Conservation (phyloP, 179 eudicot genomes). For the Heliamphora pulchella region DNA sequence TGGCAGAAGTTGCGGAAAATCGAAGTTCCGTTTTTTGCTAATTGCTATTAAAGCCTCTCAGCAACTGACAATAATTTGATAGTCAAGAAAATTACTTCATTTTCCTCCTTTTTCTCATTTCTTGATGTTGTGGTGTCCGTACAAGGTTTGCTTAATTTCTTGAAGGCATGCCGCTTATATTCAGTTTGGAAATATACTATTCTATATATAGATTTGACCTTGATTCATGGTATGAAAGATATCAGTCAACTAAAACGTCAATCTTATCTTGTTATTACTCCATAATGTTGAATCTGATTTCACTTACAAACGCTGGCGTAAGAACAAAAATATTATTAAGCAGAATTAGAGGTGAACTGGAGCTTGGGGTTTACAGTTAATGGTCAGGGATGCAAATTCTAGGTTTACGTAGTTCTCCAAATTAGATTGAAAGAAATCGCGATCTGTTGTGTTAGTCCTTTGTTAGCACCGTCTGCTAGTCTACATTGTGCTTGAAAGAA, state of each 20-base stretch:
- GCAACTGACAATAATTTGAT: background rate
- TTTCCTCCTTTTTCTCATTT: background rate
- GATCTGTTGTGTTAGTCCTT: background rate
- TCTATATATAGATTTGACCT: background rate
- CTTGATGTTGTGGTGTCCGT: background rate
- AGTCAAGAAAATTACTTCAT: background rate
- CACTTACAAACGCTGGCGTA: too few relatives aligned
- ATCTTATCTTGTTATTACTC: background rate
- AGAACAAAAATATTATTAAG: background rate
- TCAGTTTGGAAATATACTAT: background rate
- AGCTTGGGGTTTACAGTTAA: background rate
- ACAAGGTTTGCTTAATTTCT: background rate
- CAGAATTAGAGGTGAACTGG: background rate
- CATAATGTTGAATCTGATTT: too few relatives aligned
- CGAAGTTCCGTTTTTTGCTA: background rate
- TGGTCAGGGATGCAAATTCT: background rate
- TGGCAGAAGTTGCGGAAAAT: background rate
- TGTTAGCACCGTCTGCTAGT: background rate
- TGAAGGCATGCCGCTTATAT: background rate
- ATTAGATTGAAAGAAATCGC: background rate
- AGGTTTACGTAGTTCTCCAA: background rate
- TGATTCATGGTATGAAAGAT: background rate
- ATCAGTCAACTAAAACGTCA: background rate
- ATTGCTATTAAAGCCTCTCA: constrained; percentile 1
- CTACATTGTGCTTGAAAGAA: background rate